These are phyloP conservation scores for Hanseniaspora vineae DNA, from an alignment of 805 yeast genomes.

Conservation along the genomic window DNA sequence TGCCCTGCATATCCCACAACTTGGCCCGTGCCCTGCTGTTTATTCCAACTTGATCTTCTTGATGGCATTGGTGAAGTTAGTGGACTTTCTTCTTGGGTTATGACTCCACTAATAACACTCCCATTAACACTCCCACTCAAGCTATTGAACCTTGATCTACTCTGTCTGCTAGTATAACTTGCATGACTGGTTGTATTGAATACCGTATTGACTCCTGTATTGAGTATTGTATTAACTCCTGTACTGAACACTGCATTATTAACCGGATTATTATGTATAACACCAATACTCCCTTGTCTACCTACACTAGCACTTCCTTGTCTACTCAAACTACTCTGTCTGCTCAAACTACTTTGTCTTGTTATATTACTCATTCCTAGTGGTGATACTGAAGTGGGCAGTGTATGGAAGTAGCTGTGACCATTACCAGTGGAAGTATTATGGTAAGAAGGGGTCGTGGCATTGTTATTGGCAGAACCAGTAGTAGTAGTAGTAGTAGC, in stretches of 20 bases:
- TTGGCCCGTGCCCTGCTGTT: neutral
- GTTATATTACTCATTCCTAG: neutral
- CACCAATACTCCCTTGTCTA: too few species aligned
- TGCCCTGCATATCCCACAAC: too few species aligned
- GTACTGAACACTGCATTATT: too few species aligned
- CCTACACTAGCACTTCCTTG: too few species aligned
- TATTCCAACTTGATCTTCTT: neutral
- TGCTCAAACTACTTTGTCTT: neutral
- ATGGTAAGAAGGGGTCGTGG: too few species aligned
- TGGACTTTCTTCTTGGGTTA: neutral
- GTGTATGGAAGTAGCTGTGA: neutral
- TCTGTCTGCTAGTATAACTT: too few species aligned
- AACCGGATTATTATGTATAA: too few species aligned
- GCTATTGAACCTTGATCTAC: neutral
- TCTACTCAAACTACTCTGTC: too few species aligned
- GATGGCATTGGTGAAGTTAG: neutral
- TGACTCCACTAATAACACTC: neutral
- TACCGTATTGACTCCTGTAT: neutral
- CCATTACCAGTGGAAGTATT: neutral
- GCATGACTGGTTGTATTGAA: neutral
- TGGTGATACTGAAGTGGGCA: neutral
- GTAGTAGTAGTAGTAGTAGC: too few species aligned
- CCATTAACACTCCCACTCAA: neutral
- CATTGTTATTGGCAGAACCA: too few species aligned
- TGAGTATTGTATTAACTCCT: neutral